Conservation (phyloP, 768 basidiomycete species). For the Mrakia hoshinonis region DNA sequence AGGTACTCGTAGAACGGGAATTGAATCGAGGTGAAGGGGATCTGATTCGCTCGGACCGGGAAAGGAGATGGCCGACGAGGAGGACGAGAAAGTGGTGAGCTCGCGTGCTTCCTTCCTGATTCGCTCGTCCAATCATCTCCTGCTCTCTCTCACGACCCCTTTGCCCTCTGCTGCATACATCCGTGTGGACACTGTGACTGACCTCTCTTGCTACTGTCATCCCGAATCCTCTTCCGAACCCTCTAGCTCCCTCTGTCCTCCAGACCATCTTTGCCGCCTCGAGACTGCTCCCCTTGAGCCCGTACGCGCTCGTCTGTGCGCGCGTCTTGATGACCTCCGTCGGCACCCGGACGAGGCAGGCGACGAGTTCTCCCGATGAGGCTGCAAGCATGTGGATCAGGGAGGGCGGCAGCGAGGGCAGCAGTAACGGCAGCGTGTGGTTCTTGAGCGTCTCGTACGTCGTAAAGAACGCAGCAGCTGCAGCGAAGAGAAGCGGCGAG, state of each 20-base stretch:
- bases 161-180: background rate
- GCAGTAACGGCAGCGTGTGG: constrained; percentile 42
- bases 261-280: constrained; percentile 39
- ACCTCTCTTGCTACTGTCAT: constrained; percentile 68
- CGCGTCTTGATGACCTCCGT: constrained; percentile 95
- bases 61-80: background rate
- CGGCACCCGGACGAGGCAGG: constrained; percentile 86
- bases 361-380: constrained; percentile 55
- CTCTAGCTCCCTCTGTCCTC: constrained; percentile 56
- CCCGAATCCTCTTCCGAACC: constrained; percentile 82
- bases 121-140: background rate
- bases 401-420: constrained; percentile 48
- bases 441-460: constrained; percentile 84
- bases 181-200: constrained; percentile 33
- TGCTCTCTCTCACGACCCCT: background rate
- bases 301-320: constrained; percentile 75
- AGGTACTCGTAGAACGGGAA: constrained; percentile 90
- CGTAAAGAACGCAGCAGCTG: constrained; percentile 91
- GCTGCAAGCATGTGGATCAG: constrained; percentile 55
- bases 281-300: constrained; percentile 35
- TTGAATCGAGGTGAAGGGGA: constrained; percentile 91
- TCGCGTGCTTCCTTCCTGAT: background rate
- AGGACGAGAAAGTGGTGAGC: background rate
- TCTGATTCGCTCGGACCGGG: constrained; percentile 46
- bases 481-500: background rate